Conservation (phyloP, 495 filamentous ascomycete species). For the Xylona heveae region DNA sequence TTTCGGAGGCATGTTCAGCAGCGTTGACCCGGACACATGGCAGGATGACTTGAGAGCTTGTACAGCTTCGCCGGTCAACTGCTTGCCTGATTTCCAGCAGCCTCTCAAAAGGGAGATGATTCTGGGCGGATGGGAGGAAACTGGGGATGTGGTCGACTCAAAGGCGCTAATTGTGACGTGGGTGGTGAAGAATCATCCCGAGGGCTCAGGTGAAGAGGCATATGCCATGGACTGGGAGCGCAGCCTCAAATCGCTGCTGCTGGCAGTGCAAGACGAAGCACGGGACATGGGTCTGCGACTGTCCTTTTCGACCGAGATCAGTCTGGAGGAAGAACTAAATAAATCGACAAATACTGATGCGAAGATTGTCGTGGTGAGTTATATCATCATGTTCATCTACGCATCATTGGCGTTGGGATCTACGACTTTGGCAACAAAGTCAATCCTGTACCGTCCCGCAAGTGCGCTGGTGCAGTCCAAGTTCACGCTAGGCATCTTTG, state of each 20-base stretch:
- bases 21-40: slow-evolving; percentile 46
- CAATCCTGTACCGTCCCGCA: slow-evolving; percentile 58
- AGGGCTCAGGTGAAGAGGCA: slow-evolving; percentile 42
- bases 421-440: slow-evolving; percentile 51
- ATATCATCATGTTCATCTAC: slow-evolving; percentile 96
- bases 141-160: slow-evolving; percentile 46
- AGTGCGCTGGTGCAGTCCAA: slow-evolving; percentile 83
- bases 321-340: slow-evolving; percentile 80
- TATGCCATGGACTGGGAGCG: slow-evolving; percentile 80
- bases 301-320: slow-evolving; percentile 87
- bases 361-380: slow-evolving; percentile 91
- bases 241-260: slow-evolving; percentile 44
- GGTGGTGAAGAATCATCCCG: slow-evolving; percentile 80
- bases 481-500: slow-evolving; percentile 77
- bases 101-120: slow-evolving; percentile 71
- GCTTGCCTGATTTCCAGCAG: slow-evolving; percentile 70
- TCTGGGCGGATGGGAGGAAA: slow-evolving; percentile 55
- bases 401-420: slow-evolving; percentile 82
- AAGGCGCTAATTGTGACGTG: slow-evolving; percentile 73
- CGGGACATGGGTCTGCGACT: slow-evolving; percentile 54
- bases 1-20: slow-evolving; percentile 44
- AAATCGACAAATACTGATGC: slow-evolving; percentile 96
- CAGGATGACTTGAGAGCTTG: slow-evolving; percentile 43
- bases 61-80: slow-evolving; percentile 50
- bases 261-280: slow-evolving; percentile 62